Base-by-base conservation (phyloP, 768 basidiomycete genomes). In the Leucocoprinus birnbaumii region DNA sequence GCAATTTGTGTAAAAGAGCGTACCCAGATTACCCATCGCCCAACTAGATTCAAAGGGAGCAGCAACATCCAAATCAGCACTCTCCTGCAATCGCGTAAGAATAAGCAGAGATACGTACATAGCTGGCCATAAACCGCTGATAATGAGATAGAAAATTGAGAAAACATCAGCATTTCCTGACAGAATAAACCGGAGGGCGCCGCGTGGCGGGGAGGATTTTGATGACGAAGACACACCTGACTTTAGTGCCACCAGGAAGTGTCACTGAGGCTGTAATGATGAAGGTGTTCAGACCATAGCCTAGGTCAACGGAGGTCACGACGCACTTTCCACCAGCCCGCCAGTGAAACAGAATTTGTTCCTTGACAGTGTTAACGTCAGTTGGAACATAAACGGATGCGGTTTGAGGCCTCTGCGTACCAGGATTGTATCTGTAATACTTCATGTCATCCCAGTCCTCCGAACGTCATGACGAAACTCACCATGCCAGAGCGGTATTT, bases 271-370 rank as follows among this genome's bases (percentile, higher is more conserved):
- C 69, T 69, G 16, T 27, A 45, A 51, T 19, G 14, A 34, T n/a
- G 13, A 9, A 18, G 1, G 27, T 48, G 18, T 24, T 38, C n/a
- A 21, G 13, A 21, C 52, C 51, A 35, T n/a, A 16, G 11, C 7
- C 0, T 44, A 27, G 21, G 5, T n/a, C 8, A 16, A 41, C 13
- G 26, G 5, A 65, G 44, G 71, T 26, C 25, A 25, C 8, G 26
- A 51, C 47, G 34, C 42, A 72, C 73, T 66, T 66, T 76, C 88
- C 49, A 90, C 77, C 48, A 89, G 68, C 40, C 91, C 91, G 5
- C 87, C 87, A 9, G 88, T 89, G 65, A 92, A 91, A 67, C 89
- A 92, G 59, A 94, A 84, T 70, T 78, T 78, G 54, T 76, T 76
- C 76, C 76, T 71, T 41, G n/a, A n/a, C n/a, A 24, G 55, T 21